Base-by-base conservation (phyloP, 148 eudicot genomes). In the Rhododendron griersonianum region DNA sequence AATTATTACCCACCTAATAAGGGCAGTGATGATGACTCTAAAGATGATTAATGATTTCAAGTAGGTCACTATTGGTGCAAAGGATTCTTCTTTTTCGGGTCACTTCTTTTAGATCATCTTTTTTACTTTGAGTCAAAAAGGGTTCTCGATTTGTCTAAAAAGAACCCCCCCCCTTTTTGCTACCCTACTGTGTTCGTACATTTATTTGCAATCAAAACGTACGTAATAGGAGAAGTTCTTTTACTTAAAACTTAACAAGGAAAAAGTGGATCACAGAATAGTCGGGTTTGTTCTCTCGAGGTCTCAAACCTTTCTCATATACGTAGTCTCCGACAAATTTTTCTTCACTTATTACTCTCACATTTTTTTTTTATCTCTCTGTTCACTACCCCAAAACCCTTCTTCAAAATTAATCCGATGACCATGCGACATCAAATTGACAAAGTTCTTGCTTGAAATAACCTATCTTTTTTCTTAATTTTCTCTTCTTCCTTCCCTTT, bases 121-220 rank as follows among this genome's bases (percentile, higher is more conserved):
- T 81, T 81, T 81, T 81, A 81, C 44, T 82, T 37, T 82, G n/a
- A 82, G 55, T 59, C 84, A 82, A 82, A 82, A 82, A 82, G 84
- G 73, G 73, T 82, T 61, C 33, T 35, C 18, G 30, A 82, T 61
- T 82, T 21, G 33, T 82, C 84, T 61, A 37, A 82, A 61, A 69
- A 41, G 19, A 28, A 37, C 7, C 19, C 50, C 14, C 47, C 18
- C 48, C 16, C 48, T 37, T 82, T 61, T 82, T 11, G 2, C 44
- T 18, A 11, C 53, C 67, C 65, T 81, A 16, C 48, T 8, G 5
- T 41, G 44, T 8, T 7, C 4, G 44, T 8, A 23, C 4, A 6
- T 6, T 6, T 18, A 7, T 39, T 80, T 51, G 82, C 41, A 30
- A 33, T 81, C 67, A 51, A 28, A 51, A 53, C 37, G 11, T 21